Evolutionary conservation across 2,329 filamentous ascomycete genomes (phyloP), one percentile per base, ranked within the genome.

Genomic region (Claviceps purpurea): DNA sequence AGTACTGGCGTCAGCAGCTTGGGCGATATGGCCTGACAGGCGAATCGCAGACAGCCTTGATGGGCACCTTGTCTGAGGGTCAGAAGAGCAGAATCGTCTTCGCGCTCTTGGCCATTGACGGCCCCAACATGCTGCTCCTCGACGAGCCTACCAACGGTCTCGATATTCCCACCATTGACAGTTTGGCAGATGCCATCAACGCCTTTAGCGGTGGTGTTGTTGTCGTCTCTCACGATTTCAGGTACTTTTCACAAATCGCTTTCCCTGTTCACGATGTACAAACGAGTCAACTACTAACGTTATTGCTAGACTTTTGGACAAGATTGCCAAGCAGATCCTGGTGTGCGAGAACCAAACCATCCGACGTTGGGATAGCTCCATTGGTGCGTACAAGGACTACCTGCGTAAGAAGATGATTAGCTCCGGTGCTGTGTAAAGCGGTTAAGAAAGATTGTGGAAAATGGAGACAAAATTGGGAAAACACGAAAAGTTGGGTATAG

Each of bases 121-220:
- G 83, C 30, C 93, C 93, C 61, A 98, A 98, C 79, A 98, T 98
- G 93, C 73, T 98, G 62, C 73, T 98, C 61, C 82, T 98, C 52
- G 93, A 98, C 75, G 93, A 98, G 76, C 94, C 93, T 70, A 98
- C 93, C 68, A 98, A 98, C 83, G 93, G 93, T 80, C 77, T 98
- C 57, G 93, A 98, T 78, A 98, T 98, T 59, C 90, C 93, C 34
- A 97, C 93, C 51, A 98, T 98, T 65, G 93, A 98, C 76, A 90
- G 85, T 72, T 73, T 98, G 73, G 94, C 93, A 2, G 91, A 98
- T 65, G 93, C 93, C 62, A 98, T 98, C 75, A 95, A 97, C 66
- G 85, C 89, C 55, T 98, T 87, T 70, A 90, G 82, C 59, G 93
- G 93, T 64, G 93, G 94, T 85, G 91, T 97, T 50, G 88, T 97